Percentiles rank a stretch among this genome's conserved stretches.
Evolutionary conservation across 495 filamentous ascomycete species (phyloP).

Genomic region (Bathelium albidoporum): DNA sequence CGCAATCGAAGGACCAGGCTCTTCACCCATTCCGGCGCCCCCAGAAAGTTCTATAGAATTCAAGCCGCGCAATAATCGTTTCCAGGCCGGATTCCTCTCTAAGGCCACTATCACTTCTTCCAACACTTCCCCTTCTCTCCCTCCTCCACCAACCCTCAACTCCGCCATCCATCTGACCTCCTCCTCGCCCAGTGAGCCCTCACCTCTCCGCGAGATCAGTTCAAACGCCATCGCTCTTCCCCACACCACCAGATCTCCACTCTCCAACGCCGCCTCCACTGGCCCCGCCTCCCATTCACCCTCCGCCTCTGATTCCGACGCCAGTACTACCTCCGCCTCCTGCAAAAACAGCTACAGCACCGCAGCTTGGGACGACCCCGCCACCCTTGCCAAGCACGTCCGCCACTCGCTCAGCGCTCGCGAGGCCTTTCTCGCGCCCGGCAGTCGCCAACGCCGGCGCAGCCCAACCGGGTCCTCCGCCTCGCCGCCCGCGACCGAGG

Average conservation of each 20-base stretch:
- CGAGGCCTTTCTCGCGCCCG: not conserved
- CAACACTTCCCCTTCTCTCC: slow-evolving; percentile 42
- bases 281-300: slow-evolving; percentile 11
- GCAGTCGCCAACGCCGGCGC: slow-evolving; percentile 46
- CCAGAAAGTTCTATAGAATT: slow-evolving; percentile 41
- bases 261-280: slow-evolving; percentile 30
- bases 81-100: slow-evolving; percentile 82
- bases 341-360: slow-evolving; percentile 14
- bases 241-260: slow-evolving; percentile 39
- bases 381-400: slow-evolving; percentile 50
- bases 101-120: slow-evolving; percentile 62
- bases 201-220: slow-evolving; percentile 57
- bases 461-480: slow-evolving; percentile 44
- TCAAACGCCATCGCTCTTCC: slow-evolving; percentile 50
- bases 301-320: slow-evolving; percentile 32
- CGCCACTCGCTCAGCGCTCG: slow-evolving; percentile 21
- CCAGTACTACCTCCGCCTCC: slow-evolving; percentile 26
- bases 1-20: slow-evolving; percentile 22
- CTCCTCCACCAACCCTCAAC: slow-evolving; percentile 19
- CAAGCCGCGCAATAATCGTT: slow-evolving; percentile 51
- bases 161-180: slow-evolving; percentile 21
- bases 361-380: slow-evolving; percentile 41
- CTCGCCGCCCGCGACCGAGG: slow-evolving; percentile 10
- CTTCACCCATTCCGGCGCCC: slow-evolving; percentile 44
- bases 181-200: slow-evolving; percentile 51